phyloP scores from a whole-genome alignment of 106 monocot species.

The Dactylorhiza incarnata region DNA sequence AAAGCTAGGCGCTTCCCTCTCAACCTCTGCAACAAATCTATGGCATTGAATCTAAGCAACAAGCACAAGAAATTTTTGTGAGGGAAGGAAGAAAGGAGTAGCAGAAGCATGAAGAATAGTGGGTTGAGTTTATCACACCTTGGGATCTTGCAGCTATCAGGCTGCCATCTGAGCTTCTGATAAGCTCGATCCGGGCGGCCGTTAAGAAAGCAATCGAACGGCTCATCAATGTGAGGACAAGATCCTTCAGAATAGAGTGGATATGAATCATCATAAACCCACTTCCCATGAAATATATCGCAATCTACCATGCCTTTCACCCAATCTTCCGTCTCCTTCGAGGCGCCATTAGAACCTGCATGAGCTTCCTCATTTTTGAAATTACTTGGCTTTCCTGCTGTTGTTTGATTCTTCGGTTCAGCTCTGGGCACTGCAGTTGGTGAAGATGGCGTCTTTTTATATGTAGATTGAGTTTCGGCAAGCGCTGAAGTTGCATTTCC shows the following conservation, averaged over 20 bases:
- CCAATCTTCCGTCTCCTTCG: slow-evolving; percentile 20
- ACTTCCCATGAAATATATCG: slow-evolving; percentile 65
- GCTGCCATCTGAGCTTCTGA: slow-evolving; percentile 78
- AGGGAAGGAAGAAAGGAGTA: neutral
- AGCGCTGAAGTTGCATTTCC: neutral
- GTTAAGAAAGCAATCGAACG: slow-evolving; percentile 65
- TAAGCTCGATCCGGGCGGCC: slow-evolving; percentile 54
- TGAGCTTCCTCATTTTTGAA: neutral
- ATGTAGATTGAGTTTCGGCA: neutral
- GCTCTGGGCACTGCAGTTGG: neutral
- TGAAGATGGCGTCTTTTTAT: neutral
- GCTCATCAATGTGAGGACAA: slow-evolving; percentile 70
- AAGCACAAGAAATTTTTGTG: neutral
- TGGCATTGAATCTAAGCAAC: slow-evolving; percentile 58
- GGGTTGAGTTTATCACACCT: slow-evolving; percentile 23
- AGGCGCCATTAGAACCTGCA: neutral
- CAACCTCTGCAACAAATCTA: slow-evolving; percentile 79
- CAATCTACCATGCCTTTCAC: slow-evolving; percentile 36
- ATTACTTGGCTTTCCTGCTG: neutral
- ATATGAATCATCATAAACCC: slow-evolving; percentile 65
- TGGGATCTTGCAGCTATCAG: slow-evolving; percentile 58
- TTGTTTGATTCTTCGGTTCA: neutral
- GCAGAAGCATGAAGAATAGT: neutral
- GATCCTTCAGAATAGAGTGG: slow-evolving; percentile 67
- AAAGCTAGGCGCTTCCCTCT: slow-evolving; percentile 78